Evolutionary conservation across 73 alveolate species (phyloP), one percentile per base, ranked within the genome.

Genomic region (Paraurostyla sp.): DNA sequence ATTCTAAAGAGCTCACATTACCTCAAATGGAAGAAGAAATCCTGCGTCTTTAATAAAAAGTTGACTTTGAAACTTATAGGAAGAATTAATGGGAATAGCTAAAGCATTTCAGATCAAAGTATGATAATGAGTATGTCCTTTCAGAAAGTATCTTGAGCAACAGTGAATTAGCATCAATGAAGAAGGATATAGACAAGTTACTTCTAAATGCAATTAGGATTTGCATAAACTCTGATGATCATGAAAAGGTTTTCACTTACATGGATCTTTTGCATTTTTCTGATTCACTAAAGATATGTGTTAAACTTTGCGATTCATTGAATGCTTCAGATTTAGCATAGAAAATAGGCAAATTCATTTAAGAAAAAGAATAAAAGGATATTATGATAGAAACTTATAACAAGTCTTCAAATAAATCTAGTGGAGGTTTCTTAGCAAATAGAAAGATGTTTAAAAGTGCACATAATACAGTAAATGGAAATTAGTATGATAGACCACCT

Each of bases 161-260:
- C 46, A 23, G 9, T 2, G 91, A 76, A 0, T 20, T 76, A 22
- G 59, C 78, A 1, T 71, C 56, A 2, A 75, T 59, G 90, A 88
- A 91, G 71, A 87, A 87, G 40, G 92, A 76, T 4, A 30, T 87
- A 0, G 96, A 91, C 56, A 87, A 87, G 46, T 36, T 48, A 9
- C 18, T 89, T 11, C 56, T 91, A 0, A 59, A 91, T 33, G 62
- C 82, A 0, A 71, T 86, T 18, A 56, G 91, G 43, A 20, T 71
- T 0, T 85, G 92, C 0, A 76, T 75, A 0, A 73, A 76, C 0
- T 36, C 42, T 43, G 92, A 68, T 45, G 92, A 91, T 29, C 35
- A 73, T 13, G 92, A 51, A n/a, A 71, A 54, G 48, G 90, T 85
- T 23, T 57, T 91, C 49, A 50, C 86, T 11, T 76, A 22, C 36